Evolutionary conservation across 139 green algal species (phyloP), one percentile per base, ranked within the genome.

Genomic region (Picochlorum sp.): DNA sequence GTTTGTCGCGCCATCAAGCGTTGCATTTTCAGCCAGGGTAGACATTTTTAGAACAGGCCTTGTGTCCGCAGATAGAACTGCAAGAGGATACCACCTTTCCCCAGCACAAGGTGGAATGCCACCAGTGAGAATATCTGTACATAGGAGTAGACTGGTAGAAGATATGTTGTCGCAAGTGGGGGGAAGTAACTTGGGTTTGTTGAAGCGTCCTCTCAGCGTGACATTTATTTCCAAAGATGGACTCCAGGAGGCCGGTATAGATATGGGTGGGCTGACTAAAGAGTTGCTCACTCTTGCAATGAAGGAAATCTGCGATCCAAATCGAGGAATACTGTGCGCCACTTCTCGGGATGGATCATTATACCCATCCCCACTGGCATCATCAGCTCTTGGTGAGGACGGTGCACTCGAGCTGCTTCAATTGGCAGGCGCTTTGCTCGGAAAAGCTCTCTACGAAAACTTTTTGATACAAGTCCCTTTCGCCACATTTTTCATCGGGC

Each of bases 261-360:
- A 96, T 72, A 73, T 86, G 44, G 89, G 89, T 3, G 89, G 88
- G 2, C 76, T 96, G 6, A 80, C 83, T 50, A 92, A 92, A 63
- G 89, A 95, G 77, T 70, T 96, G 28, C 64, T 96, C 30, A 7
- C 65, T 73, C 10, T 38, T 20, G 23, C 20, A 7, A 59, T 30
- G 51, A n/a, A 15, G 15, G 13, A 34, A 59, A 38, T 59, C 52
- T 84, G 28, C 44, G 75, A 62, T 71, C 65, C 11, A 61, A 49
- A 66, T 16, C 77, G 80, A 51, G 86, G 85, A 20, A 66, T 92
- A 16, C 89, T 90, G 54, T 51, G 72, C 7, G 55, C 76, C 18
- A 83, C 73, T 21, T 51, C 58, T 15, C 73, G n/a, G 23, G 15
- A 79, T 14, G 15, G 81, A 15, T 67, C 70, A 44, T 54, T 83